Conservation (phyloP, 2,329 filamentous ascomycete genomes). For the Aureobasidium sp. region DNA sequence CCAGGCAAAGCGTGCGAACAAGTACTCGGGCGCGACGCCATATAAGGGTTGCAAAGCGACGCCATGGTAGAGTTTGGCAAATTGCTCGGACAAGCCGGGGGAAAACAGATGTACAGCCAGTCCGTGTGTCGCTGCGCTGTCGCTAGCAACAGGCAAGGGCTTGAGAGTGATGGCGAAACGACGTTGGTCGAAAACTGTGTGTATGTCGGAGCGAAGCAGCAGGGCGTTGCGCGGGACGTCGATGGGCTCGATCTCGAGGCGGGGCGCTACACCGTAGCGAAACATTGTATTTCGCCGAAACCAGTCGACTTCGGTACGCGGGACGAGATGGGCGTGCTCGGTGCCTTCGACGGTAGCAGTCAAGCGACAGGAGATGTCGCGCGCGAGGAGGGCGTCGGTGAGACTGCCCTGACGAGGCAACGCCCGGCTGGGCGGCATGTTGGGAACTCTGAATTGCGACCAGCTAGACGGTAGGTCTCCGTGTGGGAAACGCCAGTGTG, state of each 20-base stretch:
- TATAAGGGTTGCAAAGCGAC: not conserved
- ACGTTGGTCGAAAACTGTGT: constrained; percentile 5
- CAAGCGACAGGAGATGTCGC: constrained; percentile 4
- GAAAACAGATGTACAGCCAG: too few species aligned
- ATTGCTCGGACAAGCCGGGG: too few species aligned
- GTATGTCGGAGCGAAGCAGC: constrained; percentile 2
- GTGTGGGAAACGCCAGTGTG: too few species aligned
- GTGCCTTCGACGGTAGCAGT: not conserved
- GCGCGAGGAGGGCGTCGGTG: not conserved
- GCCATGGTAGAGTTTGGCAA: not conserved
- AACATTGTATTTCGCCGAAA: too few species aligned
- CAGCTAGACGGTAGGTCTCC: too few species aligned
- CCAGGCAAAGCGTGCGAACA: not conserved
- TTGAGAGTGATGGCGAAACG: not conserved
- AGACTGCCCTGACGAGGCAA: constrained; percentile 1
- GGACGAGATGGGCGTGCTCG: constrained; percentile 1
- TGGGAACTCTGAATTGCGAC: too few species aligned
- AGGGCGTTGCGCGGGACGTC: not conserved
- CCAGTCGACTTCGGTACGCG: not conserved
- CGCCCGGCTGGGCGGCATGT: too few species aligned
- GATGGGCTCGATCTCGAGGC: too few species aligned
- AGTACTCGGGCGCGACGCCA: not conserved
- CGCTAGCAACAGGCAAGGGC: too few species aligned
- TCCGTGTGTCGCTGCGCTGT: too few species aligned
- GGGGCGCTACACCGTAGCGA: too few species aligned